Evolutionary conservation across 2,329 filamentous ascomycete genomes (phyloP), one percentile per base, ranked within the genome.

Genomic region (Colletotrichum gloeosporioides): DNA sequence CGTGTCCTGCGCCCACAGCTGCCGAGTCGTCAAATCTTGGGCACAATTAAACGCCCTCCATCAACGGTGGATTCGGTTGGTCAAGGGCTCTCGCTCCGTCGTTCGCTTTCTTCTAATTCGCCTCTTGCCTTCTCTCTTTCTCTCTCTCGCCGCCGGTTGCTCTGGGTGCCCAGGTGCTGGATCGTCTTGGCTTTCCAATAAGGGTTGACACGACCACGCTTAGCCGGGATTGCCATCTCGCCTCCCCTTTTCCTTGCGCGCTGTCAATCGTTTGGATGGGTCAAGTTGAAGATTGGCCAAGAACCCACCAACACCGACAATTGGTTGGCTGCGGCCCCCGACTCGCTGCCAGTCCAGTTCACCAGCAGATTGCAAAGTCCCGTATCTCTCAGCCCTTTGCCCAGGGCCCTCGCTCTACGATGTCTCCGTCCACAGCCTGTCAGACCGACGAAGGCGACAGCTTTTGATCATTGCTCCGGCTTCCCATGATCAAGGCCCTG

Each of bases 181-280:
- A 63, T 73, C 39, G 59, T 44, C 69, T 76, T 69, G 73, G 73
- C 73, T 59, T 29, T 66, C 73, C 18, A 36, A 31, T 32, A 61
- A 69, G 25, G 53, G 68, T 61, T 53, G 44, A 53, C 57, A 27
- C 32, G 32, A 63, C 73, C 36, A 69, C 53, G 64, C 70, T 69
- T 65, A 69, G 69, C 73, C 69, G 63, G 70, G 73, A 76, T 73
- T 63, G 55, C 57, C 70, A 73, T 73, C 32, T 76, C 73, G 73
- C 70, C 73, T 76, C 73, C 63, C 67, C 59, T 69, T 73, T 76
- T 73, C 64, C 64, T 31, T 68, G 64, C 73, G n/a, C 59, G 36
- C 69, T 55, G 62, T 64, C 66, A 59, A 29, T 57, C 22, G 31
- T 22, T 53, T 53, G 44, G 8, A 53, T 53, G 44, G 44, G 44